These are phyloP conservation scores for Cylindrodendrum hubeiense DNA, from an alignment of 2,329 filamentous ascomycete genomes.

Conservation along the genomic window DNA sequence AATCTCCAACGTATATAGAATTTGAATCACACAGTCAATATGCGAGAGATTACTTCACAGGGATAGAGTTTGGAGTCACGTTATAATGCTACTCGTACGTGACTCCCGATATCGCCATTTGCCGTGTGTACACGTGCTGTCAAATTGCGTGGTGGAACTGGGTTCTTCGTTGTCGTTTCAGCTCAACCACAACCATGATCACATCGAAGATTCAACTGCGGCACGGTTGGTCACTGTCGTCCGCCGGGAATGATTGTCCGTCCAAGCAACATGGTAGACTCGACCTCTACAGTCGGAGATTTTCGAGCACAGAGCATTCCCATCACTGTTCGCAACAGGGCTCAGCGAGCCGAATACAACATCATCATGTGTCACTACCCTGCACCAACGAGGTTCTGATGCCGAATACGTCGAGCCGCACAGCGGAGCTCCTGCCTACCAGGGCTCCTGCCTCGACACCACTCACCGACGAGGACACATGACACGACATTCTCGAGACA, in stretches of 20 bases:
- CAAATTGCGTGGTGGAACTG: not conserved
- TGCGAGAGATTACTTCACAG: no score
- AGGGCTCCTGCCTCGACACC: not conserved
- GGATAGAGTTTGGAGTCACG: no score
- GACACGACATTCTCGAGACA: not conserved
- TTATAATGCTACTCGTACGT: no score
- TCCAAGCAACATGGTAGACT: not conserved
- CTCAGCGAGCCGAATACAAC: not conserved
- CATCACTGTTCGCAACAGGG: not conserved
- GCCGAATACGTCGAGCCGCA: slow-evolving; percentile 12
- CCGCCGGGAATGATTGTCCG: not conserved
- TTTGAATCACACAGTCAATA: no score
- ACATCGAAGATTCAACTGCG: not conserved
- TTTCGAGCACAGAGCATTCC: not conserved
- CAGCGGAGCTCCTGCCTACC: slow-evolving; percentile 8
- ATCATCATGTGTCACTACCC: slow-evolving; percentile 6
- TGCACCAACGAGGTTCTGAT: slow-evolving; percentile 10
- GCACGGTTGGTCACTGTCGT: not conserved
- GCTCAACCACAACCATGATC: not conserved
- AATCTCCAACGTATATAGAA: no score
- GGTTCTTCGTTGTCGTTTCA: not conserved
- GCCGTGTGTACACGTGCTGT: no score
- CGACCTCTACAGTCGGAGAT: not conserved
- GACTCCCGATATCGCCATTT: no score
- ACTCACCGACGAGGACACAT: not conserved